Evolutionary conservation across 2,329 filamentous ascomycete genomes (phyloP), one percentile per base, ranked within the genome.

Genomic region (Ceratocystis colombiana): DNA sequence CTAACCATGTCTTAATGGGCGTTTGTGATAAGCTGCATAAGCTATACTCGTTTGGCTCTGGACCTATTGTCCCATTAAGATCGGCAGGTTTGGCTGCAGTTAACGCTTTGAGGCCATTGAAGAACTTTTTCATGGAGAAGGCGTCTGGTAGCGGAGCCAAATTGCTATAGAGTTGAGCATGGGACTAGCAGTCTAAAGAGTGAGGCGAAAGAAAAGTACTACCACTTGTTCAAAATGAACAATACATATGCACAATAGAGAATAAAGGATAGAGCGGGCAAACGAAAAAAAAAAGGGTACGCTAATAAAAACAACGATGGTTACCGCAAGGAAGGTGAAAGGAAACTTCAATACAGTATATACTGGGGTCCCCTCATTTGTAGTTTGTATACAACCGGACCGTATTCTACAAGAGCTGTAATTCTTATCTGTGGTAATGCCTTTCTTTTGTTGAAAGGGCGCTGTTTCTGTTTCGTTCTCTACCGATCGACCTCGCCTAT

Each of bases 1-100:
- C 85, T 50, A 97, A 97, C 75, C 88, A 88, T 70, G 81, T 87
- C 68, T 81, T 95, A 74, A 79, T 92, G 65, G 92, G 85, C 66
- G 88, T 88, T 59, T 89, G 86, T 70, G 93, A 97, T 77, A 93
- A 96, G 77, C 78, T 97, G 71, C 91, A 96, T 76, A 96, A 93
- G 78, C 77, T 96, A 55, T 97, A 96, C 75, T 88, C 87, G n/a
- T 84, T 90, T 0, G 85, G 85, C 25, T 86, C 83, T 68, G 89
- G 89, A 0, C 91, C 91, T 0, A 76, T 97, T 44, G 88, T 96
- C 20, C 87, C 88, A 71, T 79, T 92, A 63, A 82, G 93, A 69
- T 92, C 89, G 64, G 72, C 90, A 61, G 93, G 93, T 0, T 75
- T 97, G 69, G 83, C 80, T 69, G 84, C 88, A 6, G 88, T 96